Base-by-base conservation (phyloP, 2,329 filamentous ascomycete genomes). In the Arthrocladium fulminans region DNA sequence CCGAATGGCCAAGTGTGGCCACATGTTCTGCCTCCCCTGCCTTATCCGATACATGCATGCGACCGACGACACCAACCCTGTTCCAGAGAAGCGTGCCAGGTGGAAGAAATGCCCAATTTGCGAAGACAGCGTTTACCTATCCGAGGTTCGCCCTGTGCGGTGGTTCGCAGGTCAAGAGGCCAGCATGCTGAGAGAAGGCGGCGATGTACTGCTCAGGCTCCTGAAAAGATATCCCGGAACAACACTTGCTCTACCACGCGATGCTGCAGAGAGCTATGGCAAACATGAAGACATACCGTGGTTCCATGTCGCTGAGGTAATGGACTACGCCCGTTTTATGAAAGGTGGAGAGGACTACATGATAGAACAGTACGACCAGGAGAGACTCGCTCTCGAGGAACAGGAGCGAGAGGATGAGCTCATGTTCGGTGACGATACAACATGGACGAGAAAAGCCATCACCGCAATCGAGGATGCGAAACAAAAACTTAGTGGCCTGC, bases 41-140 rank as follows among this genome's bases (percentile, higher is more conserved):
- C 69, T 97, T 52, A 87, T 97, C 54, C 84, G 92, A 43, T 98
- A 94, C 64, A 96, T 98, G 88, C 86, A 94, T 59, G 86, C 88
- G 6, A 83, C 85, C 49, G 83, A 86, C n/a, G 83, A 85, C 27
- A 67, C 69, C 7, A 76, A 74, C 50, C 71, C 77, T 8, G 56
- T 71, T 1, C 74, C 75, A 0, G 81, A 83, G 53, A 89, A 83
- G 67, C 83, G 79, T 59, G 73, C 84, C 24, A 76, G 84, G 47
- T 96, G 87, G 79, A 94, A 94, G 70, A 95, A 94, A 64, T 98
- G 92, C 58, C 90, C 92, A 0, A 89, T 98, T 27, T 98, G 92
- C 65, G 92, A 87, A 70, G 92, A 98, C 64, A 82, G 79, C 41
- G 80, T 98, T n/a, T 94, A 92, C 63, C 76, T 89, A n/a, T 84